These are phyloP conservation scores for Coprinopsis cinerea DNA, from an alignment of 768 basidiomycete species.

Conservation along the genomic window DNA sequence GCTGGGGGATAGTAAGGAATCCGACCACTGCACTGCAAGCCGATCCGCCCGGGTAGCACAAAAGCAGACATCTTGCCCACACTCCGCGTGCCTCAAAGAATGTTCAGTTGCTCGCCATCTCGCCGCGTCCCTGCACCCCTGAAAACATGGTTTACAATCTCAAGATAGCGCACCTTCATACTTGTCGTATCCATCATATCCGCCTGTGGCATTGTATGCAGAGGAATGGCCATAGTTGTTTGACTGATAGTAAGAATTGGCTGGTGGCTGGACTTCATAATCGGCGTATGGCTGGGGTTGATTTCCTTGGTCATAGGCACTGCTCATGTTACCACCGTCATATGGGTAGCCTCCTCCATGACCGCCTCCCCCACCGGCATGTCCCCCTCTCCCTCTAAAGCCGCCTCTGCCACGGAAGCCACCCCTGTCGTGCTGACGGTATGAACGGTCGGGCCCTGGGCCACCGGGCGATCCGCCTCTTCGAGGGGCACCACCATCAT, in stretches of 20 bases:
- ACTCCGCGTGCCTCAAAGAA: constrained; percentile 49
- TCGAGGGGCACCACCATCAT: constrained; percentile 49
- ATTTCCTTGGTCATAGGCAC: constrained; percentile 67
- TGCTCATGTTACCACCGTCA: constrained; percentile 43
- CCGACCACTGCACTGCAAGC: constrained; percentile 17
- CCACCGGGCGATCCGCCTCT: constrained; percentile 63
- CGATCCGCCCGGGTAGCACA: constrained; percentile 30
- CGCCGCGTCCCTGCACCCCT: constrained; percentile 30
- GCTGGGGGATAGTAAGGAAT: not conserved
- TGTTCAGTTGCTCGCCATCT: constrained; percentile 28
- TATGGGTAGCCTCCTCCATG: constrained; percentile 43
- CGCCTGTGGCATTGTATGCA: constrained; percentile 47
- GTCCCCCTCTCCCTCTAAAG: constrained; percentile 55
- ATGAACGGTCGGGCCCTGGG: constrained; percentile 69
- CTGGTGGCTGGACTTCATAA: constrained; percentile 53
- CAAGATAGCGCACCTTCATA: constrained; percentile 86
- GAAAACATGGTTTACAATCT: constrained; percentile 47
- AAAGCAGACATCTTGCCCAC: constrained; percentile 27
- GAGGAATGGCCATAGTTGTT: constrained; percentile 47
- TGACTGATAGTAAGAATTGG: constrained; percentile 68
- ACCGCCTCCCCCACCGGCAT: constrained; percentile 23
- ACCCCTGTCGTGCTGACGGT: constrained; percentile 56
- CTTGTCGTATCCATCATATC: constrained; percentile 56
- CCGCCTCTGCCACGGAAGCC: constrained; percentile 44
- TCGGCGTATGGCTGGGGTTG: constrained; percentile 51